Evolutionary conservation across 1,284 basidiomycete species (phyloP).

Genomic region (Amylostereum chailletii): DNA sequence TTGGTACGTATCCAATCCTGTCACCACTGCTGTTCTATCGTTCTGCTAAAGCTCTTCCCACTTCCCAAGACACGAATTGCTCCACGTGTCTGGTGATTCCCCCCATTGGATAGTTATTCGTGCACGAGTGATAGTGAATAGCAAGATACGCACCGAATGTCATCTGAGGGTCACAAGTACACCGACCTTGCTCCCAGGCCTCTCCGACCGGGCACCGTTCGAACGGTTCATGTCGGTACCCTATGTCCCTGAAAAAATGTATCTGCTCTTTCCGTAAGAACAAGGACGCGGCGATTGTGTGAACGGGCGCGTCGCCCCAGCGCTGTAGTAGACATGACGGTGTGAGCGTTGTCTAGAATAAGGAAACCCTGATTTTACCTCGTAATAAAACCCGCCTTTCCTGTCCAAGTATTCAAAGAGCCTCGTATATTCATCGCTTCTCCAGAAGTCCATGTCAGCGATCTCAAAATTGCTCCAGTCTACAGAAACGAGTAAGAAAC

Average conservation of each 20-base stretch:
- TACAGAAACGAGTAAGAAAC: conserved; percentile 12
- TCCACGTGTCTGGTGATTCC: neutral
- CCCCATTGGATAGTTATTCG: neutral
- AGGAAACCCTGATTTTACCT: conserved; percentile 25
- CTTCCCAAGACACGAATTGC: neutral
- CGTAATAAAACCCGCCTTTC: conserved; percentile 67
- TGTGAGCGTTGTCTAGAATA: neutral
- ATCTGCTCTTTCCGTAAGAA: conserved; percentile 56
- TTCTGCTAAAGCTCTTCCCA: neutral
- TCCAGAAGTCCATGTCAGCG: conserved; percentile 58
- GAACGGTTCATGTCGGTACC: conserved; percentile 44
- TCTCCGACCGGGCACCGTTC: conserved; percentile 43
- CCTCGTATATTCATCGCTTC: conserved; percentile 54
- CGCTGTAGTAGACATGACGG: conserved; percentile 21
- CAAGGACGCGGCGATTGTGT: conserved; percentile 59
- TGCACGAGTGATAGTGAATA: neutral
- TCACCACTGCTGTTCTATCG: neutral
- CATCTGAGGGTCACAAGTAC: conserved; percentile 32
- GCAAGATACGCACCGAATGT: conserved; percentile 29
- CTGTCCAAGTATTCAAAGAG: conserved; percentile 66
- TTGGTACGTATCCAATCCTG: too few species aligned
- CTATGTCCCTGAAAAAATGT: conserved; percentile 51
- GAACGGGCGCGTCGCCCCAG: conserved; percentile 72
- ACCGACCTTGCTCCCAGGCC: conserved; percentile 32
- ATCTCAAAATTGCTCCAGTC: conserved; percentile 73